Conservation (phyloP, 2,329 filamentous ascomycete species). For the Pseudocercospora vitis region DNA sequence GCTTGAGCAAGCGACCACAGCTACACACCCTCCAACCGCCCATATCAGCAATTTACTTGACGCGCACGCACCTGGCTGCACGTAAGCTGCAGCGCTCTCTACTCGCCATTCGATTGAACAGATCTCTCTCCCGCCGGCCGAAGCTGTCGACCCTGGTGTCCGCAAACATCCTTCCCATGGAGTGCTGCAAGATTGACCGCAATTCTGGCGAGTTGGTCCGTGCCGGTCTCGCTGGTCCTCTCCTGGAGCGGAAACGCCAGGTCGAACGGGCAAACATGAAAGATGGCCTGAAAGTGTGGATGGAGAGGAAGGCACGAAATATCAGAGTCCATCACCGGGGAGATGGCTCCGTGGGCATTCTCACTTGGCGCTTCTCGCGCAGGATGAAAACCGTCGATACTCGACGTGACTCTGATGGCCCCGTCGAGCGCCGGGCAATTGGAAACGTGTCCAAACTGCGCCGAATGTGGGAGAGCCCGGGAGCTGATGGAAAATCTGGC, state of each 20-base stretch:
- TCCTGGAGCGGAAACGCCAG: constrained; percentile 62
- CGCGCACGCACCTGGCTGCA: constrained; percentile 64
- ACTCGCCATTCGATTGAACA: constrained; percentile 64
- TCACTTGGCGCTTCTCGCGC: constrained; percentile 44
- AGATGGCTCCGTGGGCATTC: constrained; percentile 42
- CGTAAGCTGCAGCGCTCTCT: constrained; percentile 63
- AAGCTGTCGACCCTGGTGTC: constrained; percentile 61
- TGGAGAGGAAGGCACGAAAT: constrained; percentile 48
- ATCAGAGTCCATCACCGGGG: constrained; percentile 38
- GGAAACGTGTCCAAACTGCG: constrained; percentile 48
- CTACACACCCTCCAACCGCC: constrained; percentile 64
- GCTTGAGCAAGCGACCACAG: constrained; percentile 58
- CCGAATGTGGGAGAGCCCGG: constrained; percentile 51
- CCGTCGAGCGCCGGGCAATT: neutral
- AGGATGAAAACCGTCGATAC: constrained; percentile 45
- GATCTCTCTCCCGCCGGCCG: constrained; percentile 60
- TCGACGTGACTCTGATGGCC: neutral
- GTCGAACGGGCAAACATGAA: constrained; percentile 69
- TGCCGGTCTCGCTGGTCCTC: constrained; percentile 55
- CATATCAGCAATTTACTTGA: constrained; percentile 65
- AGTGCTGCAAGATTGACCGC: constrained; percentile 51
- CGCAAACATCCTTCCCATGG: constrained; percentile 63
- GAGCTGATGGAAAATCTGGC: neutral
- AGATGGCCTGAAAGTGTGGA: constrained; percentile 64
- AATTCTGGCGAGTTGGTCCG: constrained; percentile 39